Base-by-base conservation (phyloP, 164 flowering plant genomes). In the Buxus sempervirens region DNA sequence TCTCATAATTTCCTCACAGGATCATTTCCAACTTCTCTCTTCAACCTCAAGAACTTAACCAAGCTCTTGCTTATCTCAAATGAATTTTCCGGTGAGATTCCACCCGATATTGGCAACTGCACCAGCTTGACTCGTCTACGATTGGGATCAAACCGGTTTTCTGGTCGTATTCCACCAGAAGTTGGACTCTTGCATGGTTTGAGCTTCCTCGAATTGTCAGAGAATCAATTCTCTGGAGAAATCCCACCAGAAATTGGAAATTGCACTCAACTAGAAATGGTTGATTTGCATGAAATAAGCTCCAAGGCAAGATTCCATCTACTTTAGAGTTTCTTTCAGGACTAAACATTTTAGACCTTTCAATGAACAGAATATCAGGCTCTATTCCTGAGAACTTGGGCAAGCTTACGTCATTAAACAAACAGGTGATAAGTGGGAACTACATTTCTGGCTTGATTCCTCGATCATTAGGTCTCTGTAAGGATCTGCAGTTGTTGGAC, bases 1-100 rank as follows among this genome's bases (percentile, higher is more conserved):
- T 85, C 91, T 0, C 80, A 80, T 63, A 87, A 87, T 72, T 67
- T 68, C 54, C 86, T 87, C 1, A 67, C 82, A n/a, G 91, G 91
- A 9, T 51, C 82, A 45, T 28, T 85, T 69, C 89, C 91, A 19
- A 53, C 25, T 23, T 58, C 77, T 68, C 73, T 87, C 38, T 83
- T 85, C 66, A 71, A 76, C 64, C 80, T 85, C 63, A 76, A 73
- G 66, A 85, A 85, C 67, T 72, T 87, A 65, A 72, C 83, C 10
- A 67, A 87, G 49, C 70, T 87, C 62, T 26, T 87, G 74, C 63
- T 87, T 64, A 67, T 85, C 60, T 83, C 87, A 55, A 87, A 87
- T 59, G 62, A 65, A 15, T 58, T 87, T 41, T 79, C 89, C 0
- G 88, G 89, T n/a, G 64, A 71, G 55, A 69, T 87, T 49, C 88